phyloP scores from a whole-genome alignment of 2,329 filamentous ascomycete genomes.

The Penicillium corylophilum region DNA sequence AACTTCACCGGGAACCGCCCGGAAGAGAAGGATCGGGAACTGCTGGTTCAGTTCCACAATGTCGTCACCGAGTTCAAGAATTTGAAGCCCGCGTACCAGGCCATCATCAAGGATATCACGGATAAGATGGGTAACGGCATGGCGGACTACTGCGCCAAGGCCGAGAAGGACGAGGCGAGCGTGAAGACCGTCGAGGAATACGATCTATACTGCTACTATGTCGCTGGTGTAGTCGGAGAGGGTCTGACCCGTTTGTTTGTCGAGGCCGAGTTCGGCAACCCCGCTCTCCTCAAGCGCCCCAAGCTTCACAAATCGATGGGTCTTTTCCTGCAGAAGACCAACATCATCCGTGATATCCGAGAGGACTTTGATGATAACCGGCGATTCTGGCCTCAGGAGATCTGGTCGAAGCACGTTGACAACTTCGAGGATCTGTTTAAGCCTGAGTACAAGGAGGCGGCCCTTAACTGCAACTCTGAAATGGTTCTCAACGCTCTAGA shows the following conservation, averaged over 20 bases:
- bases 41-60: slow-evolving; percentile 88
- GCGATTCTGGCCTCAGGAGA: slow-evolving; percentile 91
- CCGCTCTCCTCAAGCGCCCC: slow-evolving; percentile 73
- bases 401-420: slow-evolving; percentile 94
- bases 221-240: slow-evolving; percentile 96
- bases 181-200: slow-evolving; percentile 85
- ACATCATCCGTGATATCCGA: slow-evolving; percentile 93
- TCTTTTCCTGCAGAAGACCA: slow-evolving; percentile 95
- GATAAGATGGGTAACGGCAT: slow-evolving; percentile 97
- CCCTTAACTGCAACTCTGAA: slow-evolving; percentile 82
- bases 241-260: slow-evolving; percentile 89
- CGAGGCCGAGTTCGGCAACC: slow-evolving; percentile 80
- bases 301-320: slow-evolving; percentile 93
- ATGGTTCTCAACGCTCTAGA: slow-evolving; percentile 90
- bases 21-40: slow-evolving; percentile 89
- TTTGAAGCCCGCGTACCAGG: slow-evolving; percentile 78
- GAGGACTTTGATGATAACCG: slow-evolving; percentile 87
- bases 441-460: slow-evolving; percentile 71
- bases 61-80: slow-evolving; percentile 84
- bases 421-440: slow-evolving; percentile 89
- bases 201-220: slow-evolving; percentile 96
- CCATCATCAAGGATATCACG: slow-evolving; percentile 89
- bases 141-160: slow-evolving; percentile 89
- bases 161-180: slow-evolving; percentile 75
- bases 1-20: slow-evolving; percentile 81